Conservation (phyloP, 495 filamentous ascomycete genomes). For the Aspergillus mulundensis region DNA sequence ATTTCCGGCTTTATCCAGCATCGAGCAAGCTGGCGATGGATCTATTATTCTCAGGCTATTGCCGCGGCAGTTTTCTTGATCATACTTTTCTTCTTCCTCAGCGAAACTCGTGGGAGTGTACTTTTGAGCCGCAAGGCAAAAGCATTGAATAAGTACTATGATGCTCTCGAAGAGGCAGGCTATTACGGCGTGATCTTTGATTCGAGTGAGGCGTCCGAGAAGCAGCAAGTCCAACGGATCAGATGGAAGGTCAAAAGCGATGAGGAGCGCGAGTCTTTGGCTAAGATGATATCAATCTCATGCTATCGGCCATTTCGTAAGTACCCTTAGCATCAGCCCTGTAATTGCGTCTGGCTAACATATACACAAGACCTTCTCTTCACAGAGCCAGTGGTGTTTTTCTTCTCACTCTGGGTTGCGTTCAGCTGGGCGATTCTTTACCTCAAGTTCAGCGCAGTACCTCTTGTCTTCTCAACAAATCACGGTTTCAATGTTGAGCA, state of each 20-base stretch:
- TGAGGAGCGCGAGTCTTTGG: conserved; percentile 67
- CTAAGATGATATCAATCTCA: conserved; percentile 71
- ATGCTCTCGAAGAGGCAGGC: conserved; percentile 61
- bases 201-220: conserved; percentile 28
- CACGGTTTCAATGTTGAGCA: conserved; percentile 68
- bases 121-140: conserved; percentile 73
- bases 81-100: conserved; percentile 62
- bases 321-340: conserved; percentile 11
- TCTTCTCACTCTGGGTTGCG: conserved; percentile 85
- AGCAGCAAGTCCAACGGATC: conserved; percentile 53
- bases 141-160: conserved; percentile 75
- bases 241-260: conserved; percentile 85
- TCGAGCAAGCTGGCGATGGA: conserved; percentile 74
- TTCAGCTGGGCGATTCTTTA: conserved; percentile 92
- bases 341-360: not conserved
- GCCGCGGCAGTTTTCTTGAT: conserved; percentile 59
- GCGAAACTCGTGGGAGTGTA: conserved; percentile 80
- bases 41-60: conserved; percentile 85
- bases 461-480: conserved; percentile 70
- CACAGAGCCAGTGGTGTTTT: conserved; percentile 92
- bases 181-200: conserved; percentile 55
- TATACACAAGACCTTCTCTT: conserved; percentile 60
- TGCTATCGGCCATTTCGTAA: conserved; percentile 69
- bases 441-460: conserved; percentile 73
- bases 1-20: conserved; percentile 67